phyloP scores from a whole-genome alignment of 2,329 filamentous ascomycete genomes.

The Blumeria graminis region DNA sequence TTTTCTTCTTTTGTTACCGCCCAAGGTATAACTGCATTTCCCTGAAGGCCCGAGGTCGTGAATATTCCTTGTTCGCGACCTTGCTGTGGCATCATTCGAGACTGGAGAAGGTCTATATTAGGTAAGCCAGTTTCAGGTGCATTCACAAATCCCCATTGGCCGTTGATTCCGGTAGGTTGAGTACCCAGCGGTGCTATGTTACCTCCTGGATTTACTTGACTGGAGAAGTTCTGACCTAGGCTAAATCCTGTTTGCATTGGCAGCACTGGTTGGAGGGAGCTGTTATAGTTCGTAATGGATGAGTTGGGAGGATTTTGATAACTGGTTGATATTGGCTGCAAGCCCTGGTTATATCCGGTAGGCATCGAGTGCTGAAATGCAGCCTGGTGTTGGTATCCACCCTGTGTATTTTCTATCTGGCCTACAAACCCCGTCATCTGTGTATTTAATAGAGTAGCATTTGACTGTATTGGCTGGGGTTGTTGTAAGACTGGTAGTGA shows the following conservation, averaged over 20 bases:
- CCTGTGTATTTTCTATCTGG: conserved; percentile 22
- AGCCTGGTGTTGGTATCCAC: conserved; percentile 21
- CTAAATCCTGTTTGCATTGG: conserved; percentile 60
- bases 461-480: conserved; percentile 52
- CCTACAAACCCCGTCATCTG: conserved; percentile 45
- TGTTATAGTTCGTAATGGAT: conserved; percentile 57
- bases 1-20: conserved; percentile 98
- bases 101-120: conserved; percentile 78
- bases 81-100: conserved; percentile 91
- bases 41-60: conserved; percentile 66
- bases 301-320: conserved; percentile 41
- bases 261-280: conserved; percentile 45
- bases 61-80: conserved; percentile 66
- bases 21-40: conserved; percentile 93
- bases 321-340: conserved; percentile 47
- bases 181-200: conserved; percentile 44
- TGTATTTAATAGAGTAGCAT: conserved; percentile 34
- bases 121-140: conserved; percentile 71
- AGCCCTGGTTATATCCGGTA: conserved; percentile 27
- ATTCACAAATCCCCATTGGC: conserved; percentile 97
- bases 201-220: conserved; percentile 36
- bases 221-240: conserved; percentile 31
- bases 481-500: conserved; percentile 35
- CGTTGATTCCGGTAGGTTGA: conserved; percentile 81
- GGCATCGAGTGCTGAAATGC: conserved; percentile 23